Conservation (phyloP, 176 grass and related monocot species). For the Canna indica region DNA sequence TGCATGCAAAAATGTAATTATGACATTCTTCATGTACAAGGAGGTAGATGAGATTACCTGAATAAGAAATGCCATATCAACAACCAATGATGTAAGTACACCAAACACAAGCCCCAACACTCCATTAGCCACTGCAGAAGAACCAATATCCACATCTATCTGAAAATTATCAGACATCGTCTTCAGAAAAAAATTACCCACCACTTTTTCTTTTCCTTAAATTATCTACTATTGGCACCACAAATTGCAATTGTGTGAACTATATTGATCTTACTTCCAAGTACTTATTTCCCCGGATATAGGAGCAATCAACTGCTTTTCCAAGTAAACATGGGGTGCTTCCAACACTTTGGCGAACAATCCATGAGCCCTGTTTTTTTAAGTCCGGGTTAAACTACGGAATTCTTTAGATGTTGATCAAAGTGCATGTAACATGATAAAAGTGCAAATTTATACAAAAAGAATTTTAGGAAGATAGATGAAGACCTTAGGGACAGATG, state of each 20-base stretch:
- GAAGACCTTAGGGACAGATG: conserved; percentile 85
- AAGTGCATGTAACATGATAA: not conserved
- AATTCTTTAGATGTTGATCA: too few relatives aligned
- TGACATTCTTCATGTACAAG: not conserved
- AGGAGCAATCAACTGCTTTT: conserved; percentile 88
- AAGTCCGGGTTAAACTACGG: conserved; percentile 5
- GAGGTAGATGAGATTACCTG: conserved; percentile 41
- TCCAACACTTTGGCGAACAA: conserved; percentile 87
- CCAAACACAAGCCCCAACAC: conserved; percentile 94
- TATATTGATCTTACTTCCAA: conserved; percentile 59
- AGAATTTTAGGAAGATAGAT: not conserved
- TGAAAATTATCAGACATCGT: conserved; percentile 23
- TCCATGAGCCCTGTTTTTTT: conserved; percentile 97
- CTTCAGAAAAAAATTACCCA: not conserved
- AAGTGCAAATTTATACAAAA: not conserved
- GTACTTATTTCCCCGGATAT: conserved; percentile 74
- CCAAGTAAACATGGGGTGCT: conserved; percentile 84
- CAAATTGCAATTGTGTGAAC: not conserved
- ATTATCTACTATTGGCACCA: not conserved
- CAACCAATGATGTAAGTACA: conserved; percentile 66
- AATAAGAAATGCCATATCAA: conserved; percentile 97
- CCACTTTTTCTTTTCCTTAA: not conserved
- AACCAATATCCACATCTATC: conserved; percentile 97
- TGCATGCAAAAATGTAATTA: not conserved
- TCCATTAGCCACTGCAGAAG: conserved; percentile 86